Conservation (phyloP, 352 stramenopile genomes). For the Phytophthora macrochlamydospora region DNA sequence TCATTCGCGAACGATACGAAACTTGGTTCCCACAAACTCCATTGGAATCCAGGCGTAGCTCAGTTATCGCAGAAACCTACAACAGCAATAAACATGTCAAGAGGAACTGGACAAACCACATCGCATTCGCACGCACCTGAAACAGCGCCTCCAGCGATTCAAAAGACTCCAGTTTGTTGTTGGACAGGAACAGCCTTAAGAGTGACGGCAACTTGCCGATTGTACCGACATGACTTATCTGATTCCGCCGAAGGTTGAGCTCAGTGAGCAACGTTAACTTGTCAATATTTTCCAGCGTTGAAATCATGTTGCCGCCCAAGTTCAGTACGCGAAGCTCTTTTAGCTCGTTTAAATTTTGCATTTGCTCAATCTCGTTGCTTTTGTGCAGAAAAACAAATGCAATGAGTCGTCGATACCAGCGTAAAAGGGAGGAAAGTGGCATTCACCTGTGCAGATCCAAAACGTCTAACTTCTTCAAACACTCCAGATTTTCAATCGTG, state of each 20-base stretch:
- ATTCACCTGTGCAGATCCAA: slow-evolving; percentile 88
- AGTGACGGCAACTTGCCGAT: slow-evolving; percentile 80
- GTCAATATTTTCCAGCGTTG: slow-evolving; percentile 77
- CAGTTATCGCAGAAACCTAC: slow-evolving; percentile 68
- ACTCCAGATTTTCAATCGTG: slow-evolving; percentile 85
- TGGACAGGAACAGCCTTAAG: slow-evolving; percentile 90
- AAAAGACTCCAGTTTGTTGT: slow-evolving; percentile 86
- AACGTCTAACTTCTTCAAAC: slow-evolving; percentile 90
- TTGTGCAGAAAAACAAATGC: neutral
- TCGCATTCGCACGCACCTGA: slow-evolving; percentile 23
- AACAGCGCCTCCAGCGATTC: slow-evolving; percentile 80
- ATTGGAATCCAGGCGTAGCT: slow-evolving; percentile 91
- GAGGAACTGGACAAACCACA: slow-evolving; percentile 5
- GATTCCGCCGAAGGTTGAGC: slow-evolving; percentile 89
- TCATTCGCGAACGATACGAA: slow-evolving; percentile 74
- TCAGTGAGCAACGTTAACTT: slow-evolving; percentile 86
- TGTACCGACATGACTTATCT: slow-evolving; percentile 56
- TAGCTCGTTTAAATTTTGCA: slow-evolving; percentile 88
- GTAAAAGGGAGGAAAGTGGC: neutral
- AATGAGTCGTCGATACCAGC: neutral
- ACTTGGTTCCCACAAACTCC: slow-evolving; percentile 50
- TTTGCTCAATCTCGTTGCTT: slow-evolving; percentile 89
- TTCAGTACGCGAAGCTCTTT: slow-evolving; percentile 91
- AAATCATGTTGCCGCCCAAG: slow-evolving; percentile 86
- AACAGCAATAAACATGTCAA: neutral